Conservation (phyloP, 345 rosid species). For the Melaleuca quinquenervia region DNA sequence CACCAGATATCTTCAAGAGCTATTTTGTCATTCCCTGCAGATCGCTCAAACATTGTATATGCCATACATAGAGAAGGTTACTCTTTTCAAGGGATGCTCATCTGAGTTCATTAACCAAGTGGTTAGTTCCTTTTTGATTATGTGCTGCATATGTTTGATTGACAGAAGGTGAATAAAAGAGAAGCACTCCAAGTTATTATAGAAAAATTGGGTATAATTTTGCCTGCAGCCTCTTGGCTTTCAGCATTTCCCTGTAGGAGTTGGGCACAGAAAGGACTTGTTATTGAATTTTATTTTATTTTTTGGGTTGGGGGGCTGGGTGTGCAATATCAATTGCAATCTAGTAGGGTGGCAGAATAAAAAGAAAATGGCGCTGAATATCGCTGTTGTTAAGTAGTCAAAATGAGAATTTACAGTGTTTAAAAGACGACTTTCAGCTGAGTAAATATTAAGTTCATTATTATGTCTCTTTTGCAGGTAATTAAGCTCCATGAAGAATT, state of each 20-base stretch:
- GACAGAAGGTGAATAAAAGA: neutral
- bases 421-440: neutral
- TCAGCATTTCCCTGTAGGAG: neutral
- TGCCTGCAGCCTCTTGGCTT: neutral
- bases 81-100: conserved; percentile 72
- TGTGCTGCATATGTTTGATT: neutral
- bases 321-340: neutral
- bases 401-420: neutral
- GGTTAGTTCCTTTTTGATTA: conserved; percentile 26
- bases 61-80: conserved; percentile 44
- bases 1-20: neutral
- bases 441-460: neutral
- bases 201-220: neutral
- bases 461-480: conserved; percentile 28
- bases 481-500: conserved; percentile 89
- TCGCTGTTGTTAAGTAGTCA: neutral
- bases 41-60: conserved; percentile 57
- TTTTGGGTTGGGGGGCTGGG: neutral
- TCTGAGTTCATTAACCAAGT: conserved; percentile 79
- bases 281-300: neutral
- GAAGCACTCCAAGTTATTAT: neutral
- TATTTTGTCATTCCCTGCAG: conserved; percentile 19
- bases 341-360: neutral
- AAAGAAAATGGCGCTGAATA: neutral
- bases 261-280: neutral